A percentile compares a stretch with the other conserved stretches of the same genome.
These are phyloP conservation scores for Benincasa hispida DNA, from an alignment of 306 rosid species.

Conservation along the genomic window DNA sequence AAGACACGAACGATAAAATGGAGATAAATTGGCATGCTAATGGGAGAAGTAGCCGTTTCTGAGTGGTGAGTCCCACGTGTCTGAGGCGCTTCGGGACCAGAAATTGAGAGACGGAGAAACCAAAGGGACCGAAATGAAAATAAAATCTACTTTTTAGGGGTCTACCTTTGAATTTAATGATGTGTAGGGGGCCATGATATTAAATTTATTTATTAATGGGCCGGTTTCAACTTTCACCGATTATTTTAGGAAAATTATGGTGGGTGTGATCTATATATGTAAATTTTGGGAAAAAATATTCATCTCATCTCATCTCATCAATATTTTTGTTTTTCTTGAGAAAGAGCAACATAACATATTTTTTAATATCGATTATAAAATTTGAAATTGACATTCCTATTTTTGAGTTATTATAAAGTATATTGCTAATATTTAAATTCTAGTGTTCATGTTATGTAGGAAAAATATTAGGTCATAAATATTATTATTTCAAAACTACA, in stretches of 20 bases:
- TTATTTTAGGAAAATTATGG: neutral
- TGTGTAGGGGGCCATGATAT: neutral
- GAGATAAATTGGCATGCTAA: neutral
- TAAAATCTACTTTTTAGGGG: neutral
- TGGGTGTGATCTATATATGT: neutral
- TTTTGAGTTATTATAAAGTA: no score
- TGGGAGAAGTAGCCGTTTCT: neutral
- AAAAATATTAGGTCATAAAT: no score
- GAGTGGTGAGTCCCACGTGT: slow-evolving; percentile 3
- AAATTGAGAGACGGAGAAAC: neutral
- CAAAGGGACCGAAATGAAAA: neutral
- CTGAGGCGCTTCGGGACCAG: neutral
- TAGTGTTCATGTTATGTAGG: no score
- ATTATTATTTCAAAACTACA: no score
- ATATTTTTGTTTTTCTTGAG: no score
- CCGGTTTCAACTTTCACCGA: neutral
- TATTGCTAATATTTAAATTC: no score
- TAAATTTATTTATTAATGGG: neutral
- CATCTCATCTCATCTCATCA: no score
- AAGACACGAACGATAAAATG: neutral
- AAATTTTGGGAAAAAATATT: no score
- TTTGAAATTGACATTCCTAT: no score
- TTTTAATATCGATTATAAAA: no score
- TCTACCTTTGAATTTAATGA: neutral
- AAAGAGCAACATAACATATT: no score